Percentiles rank a stretch among this genome's conserved stretches.
These are phyloP conservation scores for Malus sylvestris DNA, from an alignment of 306 rosid genomes.

Conservation along the genomic window DNA sequence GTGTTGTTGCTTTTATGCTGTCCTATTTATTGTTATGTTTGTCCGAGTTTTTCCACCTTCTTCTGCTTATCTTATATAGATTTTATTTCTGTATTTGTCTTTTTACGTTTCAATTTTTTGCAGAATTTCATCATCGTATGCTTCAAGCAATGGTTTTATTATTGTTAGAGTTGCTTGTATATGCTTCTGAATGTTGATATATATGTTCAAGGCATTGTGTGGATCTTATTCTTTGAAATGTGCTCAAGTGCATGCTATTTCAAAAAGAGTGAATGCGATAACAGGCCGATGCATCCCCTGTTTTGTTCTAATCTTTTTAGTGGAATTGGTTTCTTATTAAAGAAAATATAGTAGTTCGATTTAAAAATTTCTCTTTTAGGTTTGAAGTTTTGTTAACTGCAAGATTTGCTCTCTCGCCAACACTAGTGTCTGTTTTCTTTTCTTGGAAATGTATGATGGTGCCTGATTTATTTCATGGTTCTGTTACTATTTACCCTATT, in stretches of 20 bases:
- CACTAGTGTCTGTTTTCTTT: background rate
- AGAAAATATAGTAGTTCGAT: background rate
- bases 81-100: background rate
- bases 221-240: background rate
- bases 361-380: background rate
- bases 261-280: background rate
- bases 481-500: background rate
- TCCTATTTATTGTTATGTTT: background rate
- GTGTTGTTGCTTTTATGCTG: conserved; percentile 10
- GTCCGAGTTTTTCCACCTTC: background rate
- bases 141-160: background rate
- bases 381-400: background rate
- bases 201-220: background rate
- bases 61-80: background rate
- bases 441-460: background rate
- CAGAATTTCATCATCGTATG: background rate
- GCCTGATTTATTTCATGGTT: background rate
- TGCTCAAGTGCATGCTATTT: background rate
- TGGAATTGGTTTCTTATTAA: background rate
- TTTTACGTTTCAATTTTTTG: background rate
- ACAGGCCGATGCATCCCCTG: background rate
- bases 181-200: conserved; percentile 5
- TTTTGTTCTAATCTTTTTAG: background rate
- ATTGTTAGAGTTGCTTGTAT: background rate
- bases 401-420: background rate